Evolutionary conservation across 331 rosid genomes (phyloP), one percentile per base, ranked within the genome.

Genomic region (Malus hybrid): DNA sequence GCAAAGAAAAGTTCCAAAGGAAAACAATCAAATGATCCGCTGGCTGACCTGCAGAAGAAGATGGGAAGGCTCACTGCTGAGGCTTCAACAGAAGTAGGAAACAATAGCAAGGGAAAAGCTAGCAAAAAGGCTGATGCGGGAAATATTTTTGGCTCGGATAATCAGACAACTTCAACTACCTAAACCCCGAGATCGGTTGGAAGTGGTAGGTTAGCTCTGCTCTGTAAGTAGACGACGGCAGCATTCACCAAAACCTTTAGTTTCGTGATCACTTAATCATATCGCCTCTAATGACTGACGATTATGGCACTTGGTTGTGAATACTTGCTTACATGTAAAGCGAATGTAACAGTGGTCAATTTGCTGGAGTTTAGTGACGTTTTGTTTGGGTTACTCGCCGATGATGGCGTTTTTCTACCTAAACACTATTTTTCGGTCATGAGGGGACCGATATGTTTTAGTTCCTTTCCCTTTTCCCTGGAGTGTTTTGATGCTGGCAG

Each of bases 1-100:
- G 98, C 94, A 78, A 93, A 89, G 88, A 94, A 88, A 85, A 90
- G 72, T 86, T 81, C 95, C 22, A 94, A 94, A 80, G 89, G 85
- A 70, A 94, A 89, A 73, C 22, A 79, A 80, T 32, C 89, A 44
- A 90, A 73, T 75, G 97, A 94, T 77, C 86, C 98, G 46, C 92
- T 94, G 77, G 90, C 96, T 84, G 97, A 94, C 82, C 84, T 94
- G 83, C 99, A 92, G 82, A 94, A 93, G 86, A 97, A 92, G 88
- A 94, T 94, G 99, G 97, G 93, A 73, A 89, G 90, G 84, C 96
- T 94, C 44, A 89, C 99, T 66, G 96, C 99, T 8, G 99, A 94
- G 85, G 89, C 87, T 76, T 89, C 87, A 4, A 68, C 75, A 18
- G 97, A 94, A 70, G 90, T 77, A 85, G 88, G 83, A 82, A 84